These are phyloP conservation scores for Vigna mungo DNA, from an alignment of 306 rosid genomes.

Conservation along the genomic window DNA sequence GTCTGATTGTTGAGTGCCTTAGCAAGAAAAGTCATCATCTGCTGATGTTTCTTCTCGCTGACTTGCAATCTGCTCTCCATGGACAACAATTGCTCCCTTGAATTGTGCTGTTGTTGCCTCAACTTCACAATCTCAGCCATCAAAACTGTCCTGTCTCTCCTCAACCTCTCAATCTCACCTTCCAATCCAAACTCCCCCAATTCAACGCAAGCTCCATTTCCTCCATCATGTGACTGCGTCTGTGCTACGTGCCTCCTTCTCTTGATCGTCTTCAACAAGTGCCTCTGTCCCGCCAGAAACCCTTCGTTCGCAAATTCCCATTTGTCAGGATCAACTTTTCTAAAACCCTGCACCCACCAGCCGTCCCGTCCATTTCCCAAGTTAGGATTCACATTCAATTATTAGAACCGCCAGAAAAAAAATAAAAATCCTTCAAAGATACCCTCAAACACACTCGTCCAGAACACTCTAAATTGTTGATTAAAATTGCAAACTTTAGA, in stretches of 20 bases:
- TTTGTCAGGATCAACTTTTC: slow-evolving; percentile 90
- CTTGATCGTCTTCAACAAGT: slow-evolving; percentile 77
- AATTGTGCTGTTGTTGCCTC: slow-evolving; percentile 77
- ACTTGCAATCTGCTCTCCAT: slow-evolving; percentile 71
- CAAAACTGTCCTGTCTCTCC: slow-evolving; percentile 66
- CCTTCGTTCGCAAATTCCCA: slow-evolving; percentile 99
- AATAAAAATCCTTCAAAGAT: no score
- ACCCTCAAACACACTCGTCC: no score
- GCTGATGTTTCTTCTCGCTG: slow-evolving; percentile 81
- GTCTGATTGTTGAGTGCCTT: slow-evolving; percentile 66
- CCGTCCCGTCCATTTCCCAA: background rate
- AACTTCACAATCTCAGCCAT: slow-evolving; percentile 73
- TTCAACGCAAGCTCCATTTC: slow-evolving; percentile 67
- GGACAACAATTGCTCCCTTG: slow-evolving; percentile 53
- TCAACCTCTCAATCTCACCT: slow-evolving; percentile 70
- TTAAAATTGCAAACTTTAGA: no score
- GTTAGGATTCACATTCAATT: background rate
- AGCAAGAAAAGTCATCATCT: slow-evolving; percentile 72
- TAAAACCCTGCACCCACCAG: slow-evolving; percentile 69
- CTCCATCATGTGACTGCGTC: slow-evolving; percentile 53
- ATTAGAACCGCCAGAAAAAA: no score
- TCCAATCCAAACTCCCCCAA: slow-evolving; percentile 82
- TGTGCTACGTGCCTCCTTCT: slow-evolving; percentile 81
- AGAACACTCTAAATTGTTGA: no score
- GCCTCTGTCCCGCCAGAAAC: slow-evolving; percentile 84